Evolutionary conservation across 2,329 filamentous ascomycete species (phyloP).

Genomic region (Boeremia lycopersici): DNA sequence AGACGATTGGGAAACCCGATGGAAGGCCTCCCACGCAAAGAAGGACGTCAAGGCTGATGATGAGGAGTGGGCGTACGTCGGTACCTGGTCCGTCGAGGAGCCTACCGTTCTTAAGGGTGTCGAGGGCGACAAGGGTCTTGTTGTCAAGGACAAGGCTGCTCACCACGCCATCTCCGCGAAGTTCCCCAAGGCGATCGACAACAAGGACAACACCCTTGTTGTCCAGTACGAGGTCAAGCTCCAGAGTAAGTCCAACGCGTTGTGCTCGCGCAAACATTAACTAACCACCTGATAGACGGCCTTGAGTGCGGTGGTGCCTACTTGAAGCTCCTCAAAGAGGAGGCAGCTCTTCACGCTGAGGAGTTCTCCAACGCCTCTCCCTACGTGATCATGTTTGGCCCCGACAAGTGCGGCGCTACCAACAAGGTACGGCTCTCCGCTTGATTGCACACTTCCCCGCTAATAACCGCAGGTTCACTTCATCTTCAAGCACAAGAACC

Average conservation of each 20-base stretch:
- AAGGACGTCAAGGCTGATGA: slow-evolving; percentile 84
- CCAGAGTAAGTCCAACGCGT: slow-evolving; percentile 73
- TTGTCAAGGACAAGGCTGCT: slow-evolving; percentile 96
- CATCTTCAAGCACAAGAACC: slow-evolving; percentile 99
- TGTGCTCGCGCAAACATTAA: background rate
- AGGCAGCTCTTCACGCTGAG: slow-evolving; percentile 93
- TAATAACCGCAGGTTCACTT: slow-evolving; percentile 68
- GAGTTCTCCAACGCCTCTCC: slow-evolving; percentile 98
- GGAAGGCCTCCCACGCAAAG: slow-evolving; percentile 95
- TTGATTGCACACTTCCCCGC: slow-evolving; percentile 9
- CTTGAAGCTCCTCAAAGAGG: slow-evolving; percentile 98
- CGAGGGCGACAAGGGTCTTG: slow-evolving; percentile 92
- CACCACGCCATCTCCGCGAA: slow-evolving; percentile 99
- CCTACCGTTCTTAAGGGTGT: slow-evolving; percentile 88
- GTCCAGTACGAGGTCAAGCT: slow-evolving; percentile 99
- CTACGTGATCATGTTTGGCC: slow-evolving; percentile 99
- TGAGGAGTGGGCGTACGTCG: slow-evolving; percentile 93
- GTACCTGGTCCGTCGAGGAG: slow-evolving; percentile 97
- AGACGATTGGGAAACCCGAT: slow-evolving; percentile 90
- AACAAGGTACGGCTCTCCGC: slow-evolving; percentile 77
- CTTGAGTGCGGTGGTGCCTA: slow-evolving; percentile 98
- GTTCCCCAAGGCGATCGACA: slow-evolving; percentile 94
- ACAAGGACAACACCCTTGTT: slow-evolving; percentile 95
- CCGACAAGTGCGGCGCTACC: slow-evolving; percentile 97
- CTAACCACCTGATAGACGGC: slow-evolving; percentile 67